Conservation (phyloP, 129 eudicot species). For the Arctium lappa region DNA sequence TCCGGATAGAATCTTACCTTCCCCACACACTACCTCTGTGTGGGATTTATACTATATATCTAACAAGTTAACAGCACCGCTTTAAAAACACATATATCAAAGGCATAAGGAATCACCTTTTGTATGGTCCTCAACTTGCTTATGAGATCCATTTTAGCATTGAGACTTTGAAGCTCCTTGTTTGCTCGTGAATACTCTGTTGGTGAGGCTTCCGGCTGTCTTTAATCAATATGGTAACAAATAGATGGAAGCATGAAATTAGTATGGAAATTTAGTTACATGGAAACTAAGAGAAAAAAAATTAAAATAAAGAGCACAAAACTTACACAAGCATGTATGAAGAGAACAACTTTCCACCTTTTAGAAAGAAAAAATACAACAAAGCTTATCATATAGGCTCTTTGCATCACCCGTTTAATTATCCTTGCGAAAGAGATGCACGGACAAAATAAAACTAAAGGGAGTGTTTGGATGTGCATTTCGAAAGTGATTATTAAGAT, state of each 20-base stretch:
- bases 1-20: not conserved
- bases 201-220: constrained; percentile 83
- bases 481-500: no score
- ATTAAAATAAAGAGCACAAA: not conserved
- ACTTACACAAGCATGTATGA: not conserved
- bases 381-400: not conserved
- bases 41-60: not conserved
- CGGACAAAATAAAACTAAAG: no score
- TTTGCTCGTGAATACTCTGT: constrained; percentile 76
- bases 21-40: not conserved
- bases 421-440: not conserved
- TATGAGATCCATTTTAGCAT: constrained; percentile 55
- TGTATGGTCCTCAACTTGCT: constrained; percentile 65
- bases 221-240: constrained; percentile 34
- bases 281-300: not conserved
- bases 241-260: constrained; percentile 10
- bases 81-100: not conserved
- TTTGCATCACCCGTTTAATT: not conserved
- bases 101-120: constrained; percentile 47
- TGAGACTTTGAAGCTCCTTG: constrained; percentile 79
- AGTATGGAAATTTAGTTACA: constrained; percentile 13
- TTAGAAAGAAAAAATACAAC: not conserved
- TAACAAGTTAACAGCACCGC: not conserved
- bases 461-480: no score
- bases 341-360: not conserved